Evolutionary conservation across 352 stramenopile genomes (phyloP).

Genomic region (Pythium dissotocum): DNA sequence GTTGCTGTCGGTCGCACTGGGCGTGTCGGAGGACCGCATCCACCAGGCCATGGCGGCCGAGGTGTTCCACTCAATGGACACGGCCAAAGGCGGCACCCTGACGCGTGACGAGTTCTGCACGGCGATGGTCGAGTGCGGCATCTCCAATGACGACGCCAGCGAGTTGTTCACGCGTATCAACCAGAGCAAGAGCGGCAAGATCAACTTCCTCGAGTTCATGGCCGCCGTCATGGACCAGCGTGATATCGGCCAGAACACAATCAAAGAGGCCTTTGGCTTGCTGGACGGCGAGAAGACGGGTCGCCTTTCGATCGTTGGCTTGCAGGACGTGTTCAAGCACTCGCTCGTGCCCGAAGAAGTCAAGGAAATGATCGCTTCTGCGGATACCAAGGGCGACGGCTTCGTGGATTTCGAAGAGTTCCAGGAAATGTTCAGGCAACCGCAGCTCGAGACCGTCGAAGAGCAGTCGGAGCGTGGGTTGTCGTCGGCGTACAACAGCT

Average conservation of each 20-base stretch:
- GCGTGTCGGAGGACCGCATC: slow-evolving; percentile 71
- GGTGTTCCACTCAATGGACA: slow-evolving; percentile 89
- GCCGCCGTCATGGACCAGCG: slow-evolving; percentile 92
- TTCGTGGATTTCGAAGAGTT: slow-evolving; percentile 92
- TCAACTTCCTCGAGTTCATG: slow-evolving; percentile 97
- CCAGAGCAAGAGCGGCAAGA: slow-evolving; percentile 77
- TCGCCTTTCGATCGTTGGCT: slow-evolving; percentile 89
- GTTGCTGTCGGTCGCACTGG: slow-evolving; percentile 67
- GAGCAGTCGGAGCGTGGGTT: slow-evolving; percentile 24
- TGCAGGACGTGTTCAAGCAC: slow-evolving; percentile 87
- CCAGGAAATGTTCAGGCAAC: slow-evolving; percentile 59
- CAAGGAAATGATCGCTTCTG: slow-evolving; percentile 89
- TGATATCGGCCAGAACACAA: slow-evolving; percentile 87
- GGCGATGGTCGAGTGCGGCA: slow-evolving; percentile 89
- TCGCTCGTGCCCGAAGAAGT: slow-evolving; percentile 87
- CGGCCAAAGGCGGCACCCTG: slow-evolving; percentile 82
- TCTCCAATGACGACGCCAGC: slow-evolving; percentile 69
- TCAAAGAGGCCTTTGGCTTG: slow-evolving; percentile 90
- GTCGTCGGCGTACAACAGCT: slow-evolving; percentile 19
- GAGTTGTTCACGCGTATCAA: slow-evolving; percentile 81
- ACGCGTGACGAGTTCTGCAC: slow-evolving; percentile 93
- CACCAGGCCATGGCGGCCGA: slow-evolving; percentile 76
- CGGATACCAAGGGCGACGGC: slow-evolving; percentile 75
- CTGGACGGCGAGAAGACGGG: slow-evolving; percentile 90
- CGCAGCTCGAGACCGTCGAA: slow-evolving; percentile 38